Evolutionary conservation across 495 filamentous ascomycete genomes (phyloP), one percentile per base, ranked within the genome.

Genomic region (Paragyromitra xinjiangensis): DNA sequence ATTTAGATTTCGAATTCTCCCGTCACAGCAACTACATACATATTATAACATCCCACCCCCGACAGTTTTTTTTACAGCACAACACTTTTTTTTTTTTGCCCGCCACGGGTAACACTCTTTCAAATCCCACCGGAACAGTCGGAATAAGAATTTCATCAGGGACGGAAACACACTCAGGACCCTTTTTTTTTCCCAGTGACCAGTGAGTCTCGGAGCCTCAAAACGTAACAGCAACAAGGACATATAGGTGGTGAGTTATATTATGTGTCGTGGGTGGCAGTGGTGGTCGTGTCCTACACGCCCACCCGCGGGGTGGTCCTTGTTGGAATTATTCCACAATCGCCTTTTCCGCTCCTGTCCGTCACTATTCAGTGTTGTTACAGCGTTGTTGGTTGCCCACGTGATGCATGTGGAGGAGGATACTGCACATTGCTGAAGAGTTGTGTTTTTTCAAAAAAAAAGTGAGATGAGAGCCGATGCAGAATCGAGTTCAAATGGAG

Each of bases 211-310:
- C 68, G 68, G 69, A 77, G 70, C 73, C 73, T 73, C 68, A 77
- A 73, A 77, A 77, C 73, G 73, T 77, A 77, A 77, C 73, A 72
- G 71, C 50, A 74, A 62, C 71, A 22, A 65, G 42, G 48, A 56
- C 48, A 50, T 73, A 77, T 77, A 77, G 62, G 61, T 73, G 73
- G 68, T 77, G 73, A 77, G 73, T 77, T 77, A 77, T 77, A 77
- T 77, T 72, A 64, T 75, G 73, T 75, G 72, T 71, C 44, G 69
- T 51, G 56, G 59, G 65, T 70, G 72, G 26, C 39, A 45, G 62
- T 48, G 19, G 64, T 66, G 64, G 51, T 62, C 51, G 70, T 53
- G 64, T 66, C 64, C 45, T 67, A 61, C 53, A 40, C 59, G 67
- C 42, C 66, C 59, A 56, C 74, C 73, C 69, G 74, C 69, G 74